phyloP scores from a whole-genome alignment of 257 asterid genomes.

The Solanum ossicruentum region DNA sequence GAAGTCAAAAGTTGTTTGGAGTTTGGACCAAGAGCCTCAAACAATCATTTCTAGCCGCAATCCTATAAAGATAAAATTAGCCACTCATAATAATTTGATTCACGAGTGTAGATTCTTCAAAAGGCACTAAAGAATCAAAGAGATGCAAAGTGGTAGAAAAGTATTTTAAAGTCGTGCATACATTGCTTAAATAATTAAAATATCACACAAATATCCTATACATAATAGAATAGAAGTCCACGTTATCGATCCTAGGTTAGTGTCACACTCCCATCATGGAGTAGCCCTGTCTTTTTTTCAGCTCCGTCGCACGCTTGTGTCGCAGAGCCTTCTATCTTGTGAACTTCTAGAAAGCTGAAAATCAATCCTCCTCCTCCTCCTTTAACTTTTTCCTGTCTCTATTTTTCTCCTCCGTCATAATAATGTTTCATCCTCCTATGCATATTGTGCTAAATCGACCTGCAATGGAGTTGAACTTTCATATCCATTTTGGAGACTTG shows the following conservation, averaged over 20 bases:
- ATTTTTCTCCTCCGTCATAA: background rate
- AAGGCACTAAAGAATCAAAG: background rate
- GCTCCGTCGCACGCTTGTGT: too few species aligned
- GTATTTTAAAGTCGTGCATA: background rate
- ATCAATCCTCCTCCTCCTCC: too few species aligned
- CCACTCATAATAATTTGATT: background rate
- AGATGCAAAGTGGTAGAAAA: background rate
- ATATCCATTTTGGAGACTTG: slow-evolving; percentile 12
- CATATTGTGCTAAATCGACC: background rate
- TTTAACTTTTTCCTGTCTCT: background rate
- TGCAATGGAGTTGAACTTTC: background rate
- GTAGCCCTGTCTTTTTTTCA: too few species aligned
- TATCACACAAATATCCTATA: background rate
- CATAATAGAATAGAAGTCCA: background rate
- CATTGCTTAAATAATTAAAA: background rate
- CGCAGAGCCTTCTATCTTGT: too few species aligned
- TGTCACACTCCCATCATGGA: background rate
- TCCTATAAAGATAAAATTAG: background rate
- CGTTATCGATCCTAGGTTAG: background rate
- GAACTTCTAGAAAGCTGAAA: too few species aligned
- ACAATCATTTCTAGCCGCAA: background rate
- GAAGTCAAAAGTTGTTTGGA: too few species aligned
- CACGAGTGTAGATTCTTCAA: background rate
- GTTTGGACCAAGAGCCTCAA: too few species aligned
- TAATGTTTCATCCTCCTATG: background rate